Percentiles rank a stretch among this genome's conserved stretches.
Conservation (phyloP, 176 grass and related monocot genomes). For the Musa acuminata region DNA sequence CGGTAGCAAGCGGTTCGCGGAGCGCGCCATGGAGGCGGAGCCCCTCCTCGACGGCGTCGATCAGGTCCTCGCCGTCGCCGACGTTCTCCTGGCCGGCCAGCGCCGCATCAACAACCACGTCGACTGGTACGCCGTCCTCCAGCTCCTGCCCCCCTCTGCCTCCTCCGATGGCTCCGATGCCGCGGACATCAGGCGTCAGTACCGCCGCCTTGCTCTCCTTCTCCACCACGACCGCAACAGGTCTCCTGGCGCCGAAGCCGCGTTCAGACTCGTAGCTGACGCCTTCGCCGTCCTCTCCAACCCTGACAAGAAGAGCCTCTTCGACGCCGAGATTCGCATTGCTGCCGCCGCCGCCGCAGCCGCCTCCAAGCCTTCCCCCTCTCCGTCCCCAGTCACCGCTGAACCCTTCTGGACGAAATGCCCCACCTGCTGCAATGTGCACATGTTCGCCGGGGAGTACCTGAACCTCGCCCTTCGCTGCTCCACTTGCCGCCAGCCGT, state of each 20-base stretch:
- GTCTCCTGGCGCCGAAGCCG: conserved; percentile 31
- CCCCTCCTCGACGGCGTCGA: conserved; percentile 21
- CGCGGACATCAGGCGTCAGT: conserved; percentile 31
- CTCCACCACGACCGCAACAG: conserved; percentile 29
- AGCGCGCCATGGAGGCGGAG: conserved; percentile 13
- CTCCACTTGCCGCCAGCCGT: conserved; percentile 57
- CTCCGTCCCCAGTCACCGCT: neutral
- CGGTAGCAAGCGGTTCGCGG: conserved; percentile 20
- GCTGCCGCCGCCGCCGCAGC: conserved; percentile 1
- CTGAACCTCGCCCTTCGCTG: conserved; percentile 60
- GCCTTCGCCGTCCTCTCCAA: conserved; percentile 43
- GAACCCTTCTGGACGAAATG: conserved; percentile 81
- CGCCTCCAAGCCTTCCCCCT: conserved; percentile 7
- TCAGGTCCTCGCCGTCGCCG: conserved; percentile 20
- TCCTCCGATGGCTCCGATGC: conserved; percentile 16
- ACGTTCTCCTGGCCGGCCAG: conserved; percentile 20
- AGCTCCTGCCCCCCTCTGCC: conserved; percentile 19
- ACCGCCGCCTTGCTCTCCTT: conserved; percentile 51
- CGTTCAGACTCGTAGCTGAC: conserved; percentile 37
- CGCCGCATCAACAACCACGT: conserved; percentile 19
- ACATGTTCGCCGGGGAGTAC: conserved; percentile 54
- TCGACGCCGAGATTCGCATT: conserved; percentile 6
- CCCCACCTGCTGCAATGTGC: conserved; percentile 61
- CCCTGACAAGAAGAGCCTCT: conserved; percentile 23
- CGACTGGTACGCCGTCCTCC: conserved; percentile 55